Evolutionary conservation across 2,329 filamentous ascomycete genomes (phyloP).

Genomic region (Epicoccum sorghinum): DNA sequence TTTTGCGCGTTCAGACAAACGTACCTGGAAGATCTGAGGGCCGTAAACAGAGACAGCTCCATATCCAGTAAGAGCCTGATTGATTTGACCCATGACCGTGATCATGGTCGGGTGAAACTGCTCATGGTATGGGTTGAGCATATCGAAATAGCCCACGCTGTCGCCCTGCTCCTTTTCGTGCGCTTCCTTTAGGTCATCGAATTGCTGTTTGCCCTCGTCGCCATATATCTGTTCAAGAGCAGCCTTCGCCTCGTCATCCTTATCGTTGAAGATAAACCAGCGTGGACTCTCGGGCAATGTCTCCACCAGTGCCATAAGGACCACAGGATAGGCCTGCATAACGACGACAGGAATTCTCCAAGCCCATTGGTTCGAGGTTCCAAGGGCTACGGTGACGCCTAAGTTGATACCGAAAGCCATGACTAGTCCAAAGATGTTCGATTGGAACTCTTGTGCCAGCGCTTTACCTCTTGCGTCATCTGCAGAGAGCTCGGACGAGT

Average conservation of each 20-base stretch:
- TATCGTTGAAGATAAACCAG: constrained; percentile 62
- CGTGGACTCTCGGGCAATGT: constrained; percentile 63
- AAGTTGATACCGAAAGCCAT: constrained; percentile 67
- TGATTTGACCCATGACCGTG: constrained; percentile 67
- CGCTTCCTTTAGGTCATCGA: constrained; percentile 58
- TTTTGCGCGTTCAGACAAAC: not conserved
- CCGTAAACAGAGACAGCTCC: constrained; percentile 68
- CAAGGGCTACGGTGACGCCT: constrained; percentile 58
- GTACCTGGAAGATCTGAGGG: constrained; percentile 65
- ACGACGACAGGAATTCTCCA: constrained; percentile 66
- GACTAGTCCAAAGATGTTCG: constrained; percentile 67
- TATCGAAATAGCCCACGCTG: constrained; percentile 60
- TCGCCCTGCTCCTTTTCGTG: constrained; percentile 58
- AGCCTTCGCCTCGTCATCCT: constrained; percentile 57
- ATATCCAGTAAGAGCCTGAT: constrained; percentile 65
- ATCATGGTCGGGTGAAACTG: constrained; percentile 68
- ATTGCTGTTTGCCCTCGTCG: constrained; percentile 55
- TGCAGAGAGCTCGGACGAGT: constrained; percentile 62
- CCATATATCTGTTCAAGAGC: constrained; percentile 59
- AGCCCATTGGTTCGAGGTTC: constrained; percentile 65
- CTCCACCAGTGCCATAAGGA: constrained; percentile 60
- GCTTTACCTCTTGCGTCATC: constrained; percentile 64
- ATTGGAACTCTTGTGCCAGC: constrained; percentile 67
- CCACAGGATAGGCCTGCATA: constrained; percentile 65
- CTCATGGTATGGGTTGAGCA: constrained; percentile 60